Percentiles rank a stretch among this genome's conserved stretches.
Evolutionary conservation across 2,329 filamentous ascomycete species (phyloP).

Genomic region (Fusarium sororula): DNA sequence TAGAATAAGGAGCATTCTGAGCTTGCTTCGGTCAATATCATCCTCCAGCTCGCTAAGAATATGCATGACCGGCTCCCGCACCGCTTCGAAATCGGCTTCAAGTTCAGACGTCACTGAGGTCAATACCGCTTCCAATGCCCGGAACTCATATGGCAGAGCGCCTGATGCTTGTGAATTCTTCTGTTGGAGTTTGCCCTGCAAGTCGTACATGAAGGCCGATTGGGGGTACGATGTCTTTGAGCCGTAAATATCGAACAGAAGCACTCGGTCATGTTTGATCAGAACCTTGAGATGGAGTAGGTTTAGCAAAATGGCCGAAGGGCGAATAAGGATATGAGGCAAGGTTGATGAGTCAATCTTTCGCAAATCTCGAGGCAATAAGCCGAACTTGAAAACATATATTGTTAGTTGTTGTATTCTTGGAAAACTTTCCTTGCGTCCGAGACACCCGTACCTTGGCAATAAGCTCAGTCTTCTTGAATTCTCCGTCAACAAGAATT

Average conservation of each 20-base stretch:
- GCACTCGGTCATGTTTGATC: slow-evolving; percentile 92
- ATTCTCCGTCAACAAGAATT: slow-evolving; percentile 92
- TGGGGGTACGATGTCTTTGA: slow-evolving; percentile 95
- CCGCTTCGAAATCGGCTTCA: slow-evolving; percentile 93
- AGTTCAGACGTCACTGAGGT: slow-evolving; percentile 92
- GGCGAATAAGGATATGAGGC: slow-evolving; percentile 93
- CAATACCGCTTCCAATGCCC: slow-evolving; percentile 92
- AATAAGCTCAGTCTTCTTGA: slow-evolving; percentile 97
- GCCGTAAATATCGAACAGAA: slow-evolving; percentile 96
- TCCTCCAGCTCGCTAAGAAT: slow-evolving; percentile 92
- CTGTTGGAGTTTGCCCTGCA: slow-evolving; percentile 91
- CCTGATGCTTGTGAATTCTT: slow-evolving; percentile 68
- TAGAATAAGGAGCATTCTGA: slow-evolving; percentile 88
- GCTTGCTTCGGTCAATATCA: slow-evolving; percentile 94
- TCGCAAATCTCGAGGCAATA: slow-evolving; percentile 91
- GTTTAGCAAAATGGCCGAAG: slow-evolving; percentile 93
- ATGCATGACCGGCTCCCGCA: slow-evolving; percentile 89
- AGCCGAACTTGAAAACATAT: slow-evolving; percentile 72
- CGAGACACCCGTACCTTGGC: slow-evolving; percentile 71
- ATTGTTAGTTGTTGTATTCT: slow-evolving; percentile 2
- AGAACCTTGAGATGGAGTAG: slow-evolving; percentile 95
- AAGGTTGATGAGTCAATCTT: slow-evolving; percentile 98
- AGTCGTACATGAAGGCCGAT: slow-evolving; percentile 96
- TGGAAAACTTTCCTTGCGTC: neutral
- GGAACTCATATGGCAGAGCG: slow-evolving; percentile 91